Conservation (phyloP, 202 grass and related monocot species). For the Hordeum pubiflorum region DNA sequence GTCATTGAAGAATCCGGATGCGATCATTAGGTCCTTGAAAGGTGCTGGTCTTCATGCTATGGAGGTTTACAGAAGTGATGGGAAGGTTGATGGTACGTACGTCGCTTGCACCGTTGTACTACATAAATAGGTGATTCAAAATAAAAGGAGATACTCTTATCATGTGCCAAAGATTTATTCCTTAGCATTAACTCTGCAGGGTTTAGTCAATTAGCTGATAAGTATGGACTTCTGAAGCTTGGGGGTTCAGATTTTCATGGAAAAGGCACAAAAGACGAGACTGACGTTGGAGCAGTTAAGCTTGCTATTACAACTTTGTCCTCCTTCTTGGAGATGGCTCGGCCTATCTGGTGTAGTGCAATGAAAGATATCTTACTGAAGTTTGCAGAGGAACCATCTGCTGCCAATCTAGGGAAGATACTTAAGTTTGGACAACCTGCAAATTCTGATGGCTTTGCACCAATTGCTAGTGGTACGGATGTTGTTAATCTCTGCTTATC, state of each 20-base stretch:
- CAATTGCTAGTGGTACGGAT: conserved; percentile 33
- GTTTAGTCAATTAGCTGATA: conserved; percentile 69
- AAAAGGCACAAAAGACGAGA: conserved; percentile 63
- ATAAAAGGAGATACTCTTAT: conserved; percentile 10
- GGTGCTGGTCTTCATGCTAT: conserved; percentile 71
- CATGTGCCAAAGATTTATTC: background rate
- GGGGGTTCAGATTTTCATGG: conserved; percentile 97
- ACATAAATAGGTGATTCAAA: background rate
- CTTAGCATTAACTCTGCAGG: conserved; percentile 31
- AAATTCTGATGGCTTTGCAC: conserved; percentile 19
- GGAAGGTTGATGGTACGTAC: conserved; percentile 59
- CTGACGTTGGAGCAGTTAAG: conserved; percentile 61
- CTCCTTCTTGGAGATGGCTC: conserved; percentile 60
- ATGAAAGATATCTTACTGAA: conserved; percentile 62
- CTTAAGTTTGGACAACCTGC: conserved; percentile 49
- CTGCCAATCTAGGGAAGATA: conserved; percentile 53
- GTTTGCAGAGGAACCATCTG: conserved; percentile 61
- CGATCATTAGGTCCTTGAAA: conserved; percentile 60
- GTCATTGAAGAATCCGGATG: conserved; percentile 67
- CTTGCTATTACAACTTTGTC: conserved; percentile 59
- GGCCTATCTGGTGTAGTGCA: conserved; percentile 69
- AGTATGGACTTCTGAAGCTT: conserved; percentile 67
- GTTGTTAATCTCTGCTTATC: conserved; percentile 51
- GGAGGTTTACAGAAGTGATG: conserved; percentile 91
- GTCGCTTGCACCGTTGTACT: conserved; percentile 18